These are phyloP conservation scores for Hypericum perforatum DNA, from an alignment of 345 rosid genomes.

Conservation along the genomic window DNA sequence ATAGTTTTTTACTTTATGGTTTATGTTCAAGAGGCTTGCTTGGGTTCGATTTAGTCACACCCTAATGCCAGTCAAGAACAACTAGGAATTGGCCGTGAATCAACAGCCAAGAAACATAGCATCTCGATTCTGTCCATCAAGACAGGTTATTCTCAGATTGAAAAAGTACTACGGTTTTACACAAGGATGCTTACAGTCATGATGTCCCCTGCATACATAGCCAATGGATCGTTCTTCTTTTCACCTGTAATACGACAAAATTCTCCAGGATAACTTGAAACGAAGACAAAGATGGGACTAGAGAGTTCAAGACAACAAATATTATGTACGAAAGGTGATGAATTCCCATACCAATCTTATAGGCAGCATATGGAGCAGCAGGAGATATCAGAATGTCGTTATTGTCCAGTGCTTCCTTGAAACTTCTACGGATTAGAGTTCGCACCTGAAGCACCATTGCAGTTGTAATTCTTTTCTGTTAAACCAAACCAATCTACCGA, in stretches of 20 bases:
- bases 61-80: too few relatives aligned
- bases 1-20: too few relatives aligned
- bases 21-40: too few relatives aligned
- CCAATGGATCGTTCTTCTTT: constrained; percentile 83
- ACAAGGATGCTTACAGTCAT: constrained; percentile 55
- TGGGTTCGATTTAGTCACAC: too few relatives aligned
- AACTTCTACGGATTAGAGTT: constrained; percentile 58
- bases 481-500: not conserved
- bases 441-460: constrained; percentile 49
- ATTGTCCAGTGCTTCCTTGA: constrained; percentile 55
- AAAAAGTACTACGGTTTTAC: too few relatives aligned
- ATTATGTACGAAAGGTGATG: not conserved
- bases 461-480: constrained; percentile 22
- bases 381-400: constrained; percentile 87
- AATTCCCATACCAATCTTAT: constrained; percentile 51
- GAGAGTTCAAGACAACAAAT: not conserved
- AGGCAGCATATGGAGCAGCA: constrained; percentile 88
- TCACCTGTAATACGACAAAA: constrained; percentile 39
- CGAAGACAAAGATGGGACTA: not conserved
- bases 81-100: too few relatives aligned
- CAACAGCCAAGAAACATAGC: too few relatives aligned
- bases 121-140: too few relatives aligned
- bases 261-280: not conserved
- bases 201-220: constrained; percentile 92
- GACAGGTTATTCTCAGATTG: too few relatives aligned